phyloP scores from a whole-genome alignment of 805 yeast genomes.

The Ogataea corticis region DNA sequence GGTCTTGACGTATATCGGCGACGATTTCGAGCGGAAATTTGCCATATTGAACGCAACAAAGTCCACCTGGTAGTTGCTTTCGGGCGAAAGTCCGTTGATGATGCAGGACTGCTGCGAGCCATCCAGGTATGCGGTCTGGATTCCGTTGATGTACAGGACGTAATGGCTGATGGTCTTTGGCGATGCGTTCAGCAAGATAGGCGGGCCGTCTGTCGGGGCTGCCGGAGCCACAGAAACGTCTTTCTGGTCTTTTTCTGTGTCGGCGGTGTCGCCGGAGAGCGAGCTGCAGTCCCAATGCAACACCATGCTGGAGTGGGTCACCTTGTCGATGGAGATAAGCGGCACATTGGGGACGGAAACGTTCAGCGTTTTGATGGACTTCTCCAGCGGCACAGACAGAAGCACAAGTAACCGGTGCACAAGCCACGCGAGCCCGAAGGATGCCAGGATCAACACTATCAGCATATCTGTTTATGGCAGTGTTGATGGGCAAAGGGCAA shows the following conservation, averaged over 20 bases:
- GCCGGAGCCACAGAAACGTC: not conserved
- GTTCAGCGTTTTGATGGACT: conserved; percentile 45
- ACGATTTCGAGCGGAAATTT: conserved; percentile 42
- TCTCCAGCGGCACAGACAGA: conserved; percentile 44
- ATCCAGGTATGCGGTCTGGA: conserved; percentile 34
- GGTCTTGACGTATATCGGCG: conserved; percentile 43
- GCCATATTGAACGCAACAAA: conserved; percentile 42
- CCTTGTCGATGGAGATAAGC: conserved; percentile 53
- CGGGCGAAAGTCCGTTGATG: conserved; percentile 35
- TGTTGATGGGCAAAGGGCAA: no score
- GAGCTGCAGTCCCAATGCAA: conserved; percentile 53
- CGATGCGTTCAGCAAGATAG: conserved; percentile 21
- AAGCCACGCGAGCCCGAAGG: conserved; percentile 32
- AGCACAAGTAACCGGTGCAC: conserved; percentile 29
- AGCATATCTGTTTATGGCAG: conserved; percentile 12
- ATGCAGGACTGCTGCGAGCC: conserved; percentile 39
- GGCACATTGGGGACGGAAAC: conserved; percentile 60
- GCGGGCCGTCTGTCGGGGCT: conserved; percentile 23
- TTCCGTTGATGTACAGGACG: conserved; percentile 41
- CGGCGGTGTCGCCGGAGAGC: conserved; percentile 4
- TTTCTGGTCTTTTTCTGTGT: conserved; percentile 10
- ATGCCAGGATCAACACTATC: conserved; percentile 22
- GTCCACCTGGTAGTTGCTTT: conserved; percentile 42
- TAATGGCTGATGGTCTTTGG: conserved; percentile 36
- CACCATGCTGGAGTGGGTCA: conserved; percentile 45